These are phyloP conservation scores for Dendrocalamus sinicus DNA, from an alignment of 176 grass and related monocot genomes.

Conservation along the genomic window DNA sequence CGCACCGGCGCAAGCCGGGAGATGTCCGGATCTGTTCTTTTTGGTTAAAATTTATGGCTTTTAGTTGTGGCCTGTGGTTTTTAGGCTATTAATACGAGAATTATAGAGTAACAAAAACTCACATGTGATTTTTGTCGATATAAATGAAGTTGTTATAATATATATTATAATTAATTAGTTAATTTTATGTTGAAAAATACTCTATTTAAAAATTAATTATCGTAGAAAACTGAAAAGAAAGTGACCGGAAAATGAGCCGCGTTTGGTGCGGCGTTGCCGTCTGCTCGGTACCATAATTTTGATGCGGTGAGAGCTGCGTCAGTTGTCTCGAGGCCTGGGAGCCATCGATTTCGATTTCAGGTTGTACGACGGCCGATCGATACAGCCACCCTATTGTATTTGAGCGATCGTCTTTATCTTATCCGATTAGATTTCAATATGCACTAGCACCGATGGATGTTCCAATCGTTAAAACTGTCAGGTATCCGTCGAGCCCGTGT, in stretches of 20 bases:
- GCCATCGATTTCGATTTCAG: neutral
- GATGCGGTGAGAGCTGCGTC: neutral
- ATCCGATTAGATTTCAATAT: neutral
- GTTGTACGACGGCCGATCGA: neutral
- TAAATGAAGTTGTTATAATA: too few species aligned
- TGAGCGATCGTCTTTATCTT: neutral
- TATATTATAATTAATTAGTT: too few species aligned
- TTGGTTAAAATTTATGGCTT: too few species aligned
- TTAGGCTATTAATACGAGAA: too few species aligned
- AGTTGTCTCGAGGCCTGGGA: neutral
- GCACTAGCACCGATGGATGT: neutral
- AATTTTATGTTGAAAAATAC: too few species aligned
- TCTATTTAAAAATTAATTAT: too few species aligned
- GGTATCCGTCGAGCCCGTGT: neutral
- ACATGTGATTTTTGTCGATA: too few species aligned
- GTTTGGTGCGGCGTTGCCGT: constrained; percentile 23
- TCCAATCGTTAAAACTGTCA: neutral
- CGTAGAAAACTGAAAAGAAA: too few species aligned
- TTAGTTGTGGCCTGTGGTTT: too few species aligned
- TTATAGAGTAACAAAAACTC: too few species aligned
- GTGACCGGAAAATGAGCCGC: neutral
- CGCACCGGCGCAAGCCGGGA: neutral
- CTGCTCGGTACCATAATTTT: neutral
- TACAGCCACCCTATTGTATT: neutral
- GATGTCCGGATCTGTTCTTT: too few species aligned